These are phyloP conservation scores for Raffaelea arxii DNA, from an alignment of 2,329 filamentous ascomycete species.

Conservation along the genomic window DNA sequence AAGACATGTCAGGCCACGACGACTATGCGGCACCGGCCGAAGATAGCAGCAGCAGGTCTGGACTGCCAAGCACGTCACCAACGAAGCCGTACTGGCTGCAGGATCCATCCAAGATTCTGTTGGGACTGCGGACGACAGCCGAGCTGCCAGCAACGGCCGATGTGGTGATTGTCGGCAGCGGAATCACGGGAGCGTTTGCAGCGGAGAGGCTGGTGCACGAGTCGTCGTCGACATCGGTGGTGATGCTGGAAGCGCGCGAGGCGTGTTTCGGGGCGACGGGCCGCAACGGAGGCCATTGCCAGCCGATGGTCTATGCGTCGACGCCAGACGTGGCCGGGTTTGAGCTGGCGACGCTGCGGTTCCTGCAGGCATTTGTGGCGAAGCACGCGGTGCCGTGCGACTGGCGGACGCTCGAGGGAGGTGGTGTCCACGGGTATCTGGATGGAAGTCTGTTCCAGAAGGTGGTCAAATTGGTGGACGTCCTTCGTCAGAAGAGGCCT, in stretches of 20 bases:
- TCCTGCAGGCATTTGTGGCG: slow-evolving; percentile 48
- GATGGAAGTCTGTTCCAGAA: slow-evolving; percentile 42
- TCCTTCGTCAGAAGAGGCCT: slow-evolving; percentile 41
- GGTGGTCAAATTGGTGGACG: slow-evolving; percentile 38
- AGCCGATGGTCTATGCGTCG: slow-evolving; percentile 56
- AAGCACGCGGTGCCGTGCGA: slow-evolving; percentile 56
- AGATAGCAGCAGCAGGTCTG: slow-evolving; percentile 20
- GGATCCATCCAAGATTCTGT: slow-evolving; percentile 52
- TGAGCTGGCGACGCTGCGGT: slow-evolving; percentile 59
- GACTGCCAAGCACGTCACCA: slow-evolving; percentile 50
- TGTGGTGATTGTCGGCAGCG: slow-evolving; percentile 63
- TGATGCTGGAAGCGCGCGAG: slow-evolving; percentile 70
- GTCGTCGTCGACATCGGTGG: slow-evolving; percentile 41
- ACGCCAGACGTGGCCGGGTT: slow-evolving; percentile 56
- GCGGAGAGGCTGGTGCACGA: slow-evolving; percentile 49
- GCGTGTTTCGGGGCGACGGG: slow-evolving; percentile 78
- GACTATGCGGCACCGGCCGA: not conserved
- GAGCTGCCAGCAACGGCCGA: slow-evolving; percentile 54
- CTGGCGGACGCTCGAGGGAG: slow-evolving; percentile 45
- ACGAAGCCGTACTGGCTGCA: slow-evolving; percentile 66
- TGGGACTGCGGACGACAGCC: slow-evolving; percentile 58
- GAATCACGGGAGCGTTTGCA: slow-evolving; percentile 66
- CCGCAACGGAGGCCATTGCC: slow-evolving; percentile 66
- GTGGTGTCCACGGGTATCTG: slow-evolving; percentile 55
- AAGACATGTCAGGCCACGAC: slow-evolving; percentile 21